Base-by-base conservation (phyloP, 2,329 filamentous ascomycete genomes). In the Stachybotrys chlorohalonatus region DNA sequence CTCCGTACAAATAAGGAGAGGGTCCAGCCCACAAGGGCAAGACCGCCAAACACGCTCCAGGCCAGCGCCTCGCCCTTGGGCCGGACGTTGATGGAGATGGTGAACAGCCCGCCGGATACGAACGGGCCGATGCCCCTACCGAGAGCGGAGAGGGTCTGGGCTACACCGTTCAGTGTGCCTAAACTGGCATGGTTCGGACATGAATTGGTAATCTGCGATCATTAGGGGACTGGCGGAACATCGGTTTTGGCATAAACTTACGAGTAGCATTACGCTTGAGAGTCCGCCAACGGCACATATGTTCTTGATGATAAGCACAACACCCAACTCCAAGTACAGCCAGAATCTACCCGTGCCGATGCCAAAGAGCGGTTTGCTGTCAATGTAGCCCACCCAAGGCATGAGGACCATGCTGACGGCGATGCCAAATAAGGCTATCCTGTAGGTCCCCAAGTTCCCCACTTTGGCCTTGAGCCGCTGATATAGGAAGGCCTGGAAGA, bases 41-140 rank as follows among this genome's bases (percentile, higher is more conserved):
- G 78, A 0, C 87, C 90, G 0, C 87, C 92, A 67, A 97, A 97
- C 0, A 95, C 70, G 1, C 90, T 89, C 80, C 95, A 99, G 0
- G 89, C 85, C 5, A 97, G 72, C 1, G 85, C 84, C 69, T 96
- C 92, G 1, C 94, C 93, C 64, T 91, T 94, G 2, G 86, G 88
- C 11, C 79, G 75, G 6, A 96, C 78, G 51, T 81, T 79, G 0
- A 84, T 86, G 0, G 90, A 86, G 1, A 93, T 75, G 0, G 90
- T 90, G 69, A 95, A 99, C 0, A 99, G 75, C 0, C 85, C 85
- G 0, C 94, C 94, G 0, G 91, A 94, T 0, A 95, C 75, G 60
- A 97, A 92, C 0, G 94, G 94, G 0, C 94, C 94, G 0, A 90
- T 81, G 48, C 92, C 91, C 56, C 94, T 85, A 8, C 94, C 94